Evolutionary conservation across 2,329 filamentous ascomycete species (phyloP), one percentile per base, ranked within the genome.

Genomic region (Colletotrichum sp.): DNA sequence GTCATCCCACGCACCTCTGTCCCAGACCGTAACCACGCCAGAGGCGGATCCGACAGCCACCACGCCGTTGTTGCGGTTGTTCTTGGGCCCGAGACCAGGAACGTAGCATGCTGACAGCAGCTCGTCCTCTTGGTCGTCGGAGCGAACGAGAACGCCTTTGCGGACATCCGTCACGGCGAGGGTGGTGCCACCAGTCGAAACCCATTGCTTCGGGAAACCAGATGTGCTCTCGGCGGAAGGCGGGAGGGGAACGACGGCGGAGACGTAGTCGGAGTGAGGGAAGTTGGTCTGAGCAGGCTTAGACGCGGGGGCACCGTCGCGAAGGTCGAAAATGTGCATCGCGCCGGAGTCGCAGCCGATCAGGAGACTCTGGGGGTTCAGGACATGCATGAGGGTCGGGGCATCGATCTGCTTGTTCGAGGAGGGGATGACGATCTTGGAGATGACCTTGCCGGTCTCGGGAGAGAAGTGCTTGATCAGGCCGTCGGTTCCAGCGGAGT

Each of bases 101-200:
- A 99, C 92, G 81, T 95, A 95, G 63, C 92, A 88, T 2, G 94
- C 94, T 81, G 94, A 95, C n/a, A 98, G 89, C 74, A 99, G 87
- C 84, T 99, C 95, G 78, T 98, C 96, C 80, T 98, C 97, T 83
- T 99, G 97, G 81, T 99, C 96, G 82, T 98, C 97, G 79, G 95
- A 98, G 75, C 94, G 94, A 4, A 96, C 94, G 59, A 99, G 87
- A 7, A 98, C 95, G 16, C 96, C 96, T 64, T 95, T 90, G 28
- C 96, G 92, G 60, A 98, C 88, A 83, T 99, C 97, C 0, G 96
- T 98, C 48, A 98, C 93, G 2, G 96, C 95, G 24, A 99, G 87
- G 1, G 96, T 99, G 3, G 95, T 96, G 60, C 96, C 96, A 39
- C 97, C 97, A 0, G 96, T 98, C 48, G 94, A 97, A 68, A 98